Base-by-base conservation (phyloP, 192 early-diverging fungal genomes). In the Linnemannia schmuckeri region DNA sequence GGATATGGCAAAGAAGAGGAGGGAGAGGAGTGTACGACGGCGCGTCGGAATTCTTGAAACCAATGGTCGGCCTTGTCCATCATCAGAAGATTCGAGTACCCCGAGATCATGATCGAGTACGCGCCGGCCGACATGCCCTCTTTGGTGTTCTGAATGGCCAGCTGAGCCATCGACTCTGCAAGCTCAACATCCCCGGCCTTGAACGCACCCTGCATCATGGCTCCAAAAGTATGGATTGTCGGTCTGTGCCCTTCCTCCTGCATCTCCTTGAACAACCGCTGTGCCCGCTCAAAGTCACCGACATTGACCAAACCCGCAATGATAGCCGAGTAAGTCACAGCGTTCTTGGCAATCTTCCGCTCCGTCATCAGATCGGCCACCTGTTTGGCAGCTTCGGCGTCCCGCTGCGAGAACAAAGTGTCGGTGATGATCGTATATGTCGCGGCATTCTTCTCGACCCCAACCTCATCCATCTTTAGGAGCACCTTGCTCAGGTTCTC, bases 121-220 rank as follows among this genome's bases (percentile, higher is more conserved):
- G 85, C 76, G 3, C 70, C 85, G 2, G 33, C 46, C 1, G 85
- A 87, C 72, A 87, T 70, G 10, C 85, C 85, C 0, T 70, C 72
- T 22, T 74, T 44, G 33, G 47, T 78, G 30, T 69, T 70, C 17
- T 54, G 68, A 27, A 75, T 77, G 42, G 85, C 85, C 33, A 70
- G 41, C 17, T 35, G 17, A 17, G 79, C 85, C 75, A 87, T 87
- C 42, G 81, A 52, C 72, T 87, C 85, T n/a, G 85, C 85, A 27
- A 81, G 49, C 3, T 35, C 20, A 17, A 74, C 72, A 49, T 81
- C 42, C 0, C 76, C 74, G 4, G 17, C 49, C 52, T 72, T 79
- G 72, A 87, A 55, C 0, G 85, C 85, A 0, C 85, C 79, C 41
- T 87, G 85, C 75, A 87, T 87, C 85, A 87, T 46, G 22, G 85